These are phyloP conservation scores for Atkinsonella hypoxylon DNA, from an alignment of 2,329 filamentous ascomycete species.

Conservation along the genomic window DNA sequence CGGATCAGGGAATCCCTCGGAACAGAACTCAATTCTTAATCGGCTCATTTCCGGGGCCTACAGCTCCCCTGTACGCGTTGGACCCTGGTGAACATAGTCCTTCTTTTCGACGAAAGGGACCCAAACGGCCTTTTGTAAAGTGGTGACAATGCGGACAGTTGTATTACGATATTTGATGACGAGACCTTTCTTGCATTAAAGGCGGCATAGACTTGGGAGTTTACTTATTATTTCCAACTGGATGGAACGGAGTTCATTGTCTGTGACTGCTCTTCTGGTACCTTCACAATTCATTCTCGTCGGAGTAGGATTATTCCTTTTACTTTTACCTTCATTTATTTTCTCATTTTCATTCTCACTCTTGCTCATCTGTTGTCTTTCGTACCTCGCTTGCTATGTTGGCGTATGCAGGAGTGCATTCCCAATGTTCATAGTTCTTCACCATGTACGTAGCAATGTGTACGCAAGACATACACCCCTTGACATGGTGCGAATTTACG, in stretches of 20 bases:
- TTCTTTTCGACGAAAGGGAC: not conserved
- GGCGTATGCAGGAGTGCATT: not conserved
- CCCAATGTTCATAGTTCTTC: not conserved
- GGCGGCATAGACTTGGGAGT: conserved; percentile 25
- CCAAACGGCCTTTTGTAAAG: conserved; percentile 4
- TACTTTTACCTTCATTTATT: not conserved
- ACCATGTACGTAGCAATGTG: conserved; percentile 1
- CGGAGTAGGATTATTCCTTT: not conserved
- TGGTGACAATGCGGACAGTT: conserved; percentile 12
- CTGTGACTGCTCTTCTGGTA: not conserved
- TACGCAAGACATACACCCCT: not conserved
- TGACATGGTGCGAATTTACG: not conserved
- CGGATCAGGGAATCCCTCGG: conserved; percentile 17
- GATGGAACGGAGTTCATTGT: conserved; percentile 20
- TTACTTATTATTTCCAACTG: conserved; percentile 17
- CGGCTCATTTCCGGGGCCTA: conserved; percentile 51
- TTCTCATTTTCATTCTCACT: not conserved
- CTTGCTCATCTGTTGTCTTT: not conserved
- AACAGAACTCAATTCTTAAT: conserved; percentile 47
- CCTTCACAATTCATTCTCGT: not conserved
- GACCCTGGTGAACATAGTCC: conserved; percentile 38
- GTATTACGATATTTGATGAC: conserved; percentile 19
- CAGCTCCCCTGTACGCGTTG: conserved; percentile 47
- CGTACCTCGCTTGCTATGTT: not conserved
- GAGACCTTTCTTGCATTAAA: conserved; percentile 19